A percentile compares a stretch with the other conserved stretches of the same genome.
phyloP scores from a whole-genome alignment of 345 rosid species.

The Rhodomyrtus tomentosa region DNA sequence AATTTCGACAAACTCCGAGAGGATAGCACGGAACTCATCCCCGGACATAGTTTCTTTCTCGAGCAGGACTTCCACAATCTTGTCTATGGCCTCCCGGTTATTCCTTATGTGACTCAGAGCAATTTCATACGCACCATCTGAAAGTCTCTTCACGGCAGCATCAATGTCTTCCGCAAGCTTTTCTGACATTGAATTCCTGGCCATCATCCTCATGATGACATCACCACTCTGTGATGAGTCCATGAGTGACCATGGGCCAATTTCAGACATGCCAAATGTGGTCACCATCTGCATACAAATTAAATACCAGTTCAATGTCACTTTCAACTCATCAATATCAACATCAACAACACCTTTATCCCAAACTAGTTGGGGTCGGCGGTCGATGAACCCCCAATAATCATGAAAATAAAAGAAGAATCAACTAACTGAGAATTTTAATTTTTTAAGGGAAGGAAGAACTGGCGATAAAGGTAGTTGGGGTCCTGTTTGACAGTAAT shows the following conservation, averaged over 20 bases:
- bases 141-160: conserved; percentile 57
- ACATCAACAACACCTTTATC: no score
- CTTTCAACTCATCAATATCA: no score
- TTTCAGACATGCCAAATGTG: conserved; percentile 96
- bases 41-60: conserved; percentile 90
- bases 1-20: conserved; percentile 82
- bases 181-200: conserved; percentile 97
- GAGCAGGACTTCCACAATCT: conserved; percentile 82
- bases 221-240: conserved; percentile 71
- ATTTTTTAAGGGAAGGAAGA: not conserved
- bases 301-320: not conserved
- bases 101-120: conserved; percentile 68
- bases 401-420: no score
- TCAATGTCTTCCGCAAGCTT: conserved; percentile 95
- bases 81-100: conserved; percentile 97
- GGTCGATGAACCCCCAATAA: no score
- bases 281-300: conserved; percentile 69
- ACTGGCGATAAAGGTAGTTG: not conserved
- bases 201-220: conserved; percentile 99
- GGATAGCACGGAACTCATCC: conserved; percentile 89
- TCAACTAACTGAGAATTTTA: not conserved
- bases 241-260: conserved; percentile 98
- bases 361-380: no score
- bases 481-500: not conserved
- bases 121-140: conserved; percentile 77